Base-by-base conservation (phyloP, 2,329 filamentous ascomycete species). In the Talaromyces marneffei region DNA sequence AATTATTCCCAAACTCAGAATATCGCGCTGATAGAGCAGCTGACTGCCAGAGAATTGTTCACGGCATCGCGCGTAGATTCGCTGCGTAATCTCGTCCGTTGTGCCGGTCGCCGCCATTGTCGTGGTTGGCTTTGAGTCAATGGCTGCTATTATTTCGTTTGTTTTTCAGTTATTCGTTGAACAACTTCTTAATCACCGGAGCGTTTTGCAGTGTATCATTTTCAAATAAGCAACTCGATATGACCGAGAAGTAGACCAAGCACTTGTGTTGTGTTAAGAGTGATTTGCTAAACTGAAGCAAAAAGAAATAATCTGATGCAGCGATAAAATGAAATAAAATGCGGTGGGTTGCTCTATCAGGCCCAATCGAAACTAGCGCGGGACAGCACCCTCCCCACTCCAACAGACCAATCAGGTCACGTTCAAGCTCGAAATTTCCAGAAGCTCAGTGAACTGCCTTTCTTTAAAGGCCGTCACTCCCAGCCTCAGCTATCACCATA, bases 11-110 rank as follows among this genome's bases (percentile, higher is more conserved):
- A 80, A 66, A 23, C 69, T 67, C 33, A 80, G 65, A 1, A 81
- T 70, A 63, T 80, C 79, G 40, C 78, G 70, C 65, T 81, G 79
- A 57, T 75, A 76, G 66, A 80, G 78, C 40, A 79, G 68, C 63
- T 78, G 74, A 59, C 79, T 77, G 29, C 72, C 61, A 31, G 75
- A 67, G 62, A 73, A 75, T 54, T 73, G 73, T 53, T 71, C 70
- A 25, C 72, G 62, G 61, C 79, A 81, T 65, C 73, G 74, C 50
- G 77, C 73, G 69, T 81, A 81, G 46, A 81, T 72, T 60, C 73
- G 72, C 27, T 75, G 73, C 57, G 77, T 77, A 60, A 79, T 74
- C 65, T 76, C 74, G 67, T 65, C 67, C 67, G 70, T 62, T 62
- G 69, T 66, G 63, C 70, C 72, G 60, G 72, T 70, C 63, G 75